These are phyloP conservation scores for Camelina neglecta DNA, from an alignment of 345 rosid species.

Conservation along the genomic window DNA sequence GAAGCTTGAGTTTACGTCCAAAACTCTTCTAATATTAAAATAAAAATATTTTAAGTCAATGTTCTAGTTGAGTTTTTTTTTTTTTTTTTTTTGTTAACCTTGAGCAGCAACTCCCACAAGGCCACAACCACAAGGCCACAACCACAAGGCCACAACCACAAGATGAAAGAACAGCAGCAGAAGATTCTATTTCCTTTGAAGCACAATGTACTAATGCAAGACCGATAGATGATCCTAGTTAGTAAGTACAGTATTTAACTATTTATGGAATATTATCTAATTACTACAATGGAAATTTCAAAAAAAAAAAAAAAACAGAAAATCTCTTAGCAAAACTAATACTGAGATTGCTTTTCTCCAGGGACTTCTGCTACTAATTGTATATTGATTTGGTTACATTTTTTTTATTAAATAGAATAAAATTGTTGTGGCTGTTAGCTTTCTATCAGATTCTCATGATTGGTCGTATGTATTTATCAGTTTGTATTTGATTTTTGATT, in stretches of 20 bases:
- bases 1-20: conserved; percentile 29
- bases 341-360: conserved; percentile 31
- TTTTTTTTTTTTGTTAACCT: background rate
- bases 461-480: conserved; percentile 27
- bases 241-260: too few relatives aligned
- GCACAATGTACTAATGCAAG: conserved; percentile 23
- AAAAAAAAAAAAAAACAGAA: background rate
- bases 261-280: conserved; percentile 21
- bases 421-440: conserved; percentile 10
- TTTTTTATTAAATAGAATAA: background rate
- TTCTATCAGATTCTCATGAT: conserved; percentile 8
- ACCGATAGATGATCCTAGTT: conserved; percentile 6
- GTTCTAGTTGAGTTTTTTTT: background rate
- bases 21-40: conserved; percentile 7
- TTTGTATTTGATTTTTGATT: conserved; percentile 12
- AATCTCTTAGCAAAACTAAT: conserved; percentile 23
- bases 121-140: background rate
- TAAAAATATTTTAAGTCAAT: background rate
- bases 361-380: background rate
- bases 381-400: background rate
- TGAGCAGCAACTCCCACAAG: conserved; percentile 26
- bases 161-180: conserved; percentile 23
- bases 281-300: conserved; percentile 25
- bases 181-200: conserved; percentile 24
- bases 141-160: background rate